Percentiles rank a stretch among this genome's conserved stretches.
These are phyloP conservation scores for Blastobotrys attinorum DNA, from an alignment of 805 yeast species.

Conservation along the genomic window DNA sequence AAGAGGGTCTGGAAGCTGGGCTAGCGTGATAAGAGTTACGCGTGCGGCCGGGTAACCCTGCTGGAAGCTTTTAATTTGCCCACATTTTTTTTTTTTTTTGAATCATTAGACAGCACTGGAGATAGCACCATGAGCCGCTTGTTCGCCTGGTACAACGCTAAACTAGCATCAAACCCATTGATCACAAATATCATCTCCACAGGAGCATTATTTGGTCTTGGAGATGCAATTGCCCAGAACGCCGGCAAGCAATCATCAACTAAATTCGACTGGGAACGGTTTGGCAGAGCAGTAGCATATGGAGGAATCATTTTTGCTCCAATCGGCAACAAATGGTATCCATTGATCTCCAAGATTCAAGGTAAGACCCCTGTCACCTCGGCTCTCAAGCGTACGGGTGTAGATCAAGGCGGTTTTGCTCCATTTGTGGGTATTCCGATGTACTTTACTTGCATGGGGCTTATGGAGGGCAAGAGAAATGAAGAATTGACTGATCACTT, in stretches of 20 bases:
- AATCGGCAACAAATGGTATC: slow-evolving; percentile 66
- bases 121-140: slow-evolving; percentile 8
- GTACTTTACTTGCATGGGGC: slow-evolving; percentile 60
- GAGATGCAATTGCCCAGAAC: slow-evolving; percentile 67
- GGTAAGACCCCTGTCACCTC: slow-evolving; percentile 23
- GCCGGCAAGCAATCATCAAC: not conserved
- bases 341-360: slow-evolving; percentile 39
- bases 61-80: no score
- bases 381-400: slow-evolving; percentile 44
- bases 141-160: slow-evolving; percentile 21
- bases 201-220: slow-evolving; percentile 58
- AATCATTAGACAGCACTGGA: no score
- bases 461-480: slow-evolving; percentile 48
- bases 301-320: slow-evolving; percentile 74
- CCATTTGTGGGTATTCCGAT: slow-evolving; percentile 64
- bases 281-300: slow-evolving; percentile 56
- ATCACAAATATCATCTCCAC: slow-evolving; percentile 42
- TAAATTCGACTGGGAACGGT: slow-evolving; percentile 45
- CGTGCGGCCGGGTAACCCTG: no score
- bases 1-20: no score
- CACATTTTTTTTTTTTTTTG: no score
- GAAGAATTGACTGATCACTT: slow-evolving; percentile 32
- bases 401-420: slow-evolving; percentile 71
- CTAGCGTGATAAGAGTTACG: no score
- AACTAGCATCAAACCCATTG: slow-evolving; percentile 30